Conservation (phyloP, 352 stramenopile species). For the Phytophthora chlamydospora region DNA sequence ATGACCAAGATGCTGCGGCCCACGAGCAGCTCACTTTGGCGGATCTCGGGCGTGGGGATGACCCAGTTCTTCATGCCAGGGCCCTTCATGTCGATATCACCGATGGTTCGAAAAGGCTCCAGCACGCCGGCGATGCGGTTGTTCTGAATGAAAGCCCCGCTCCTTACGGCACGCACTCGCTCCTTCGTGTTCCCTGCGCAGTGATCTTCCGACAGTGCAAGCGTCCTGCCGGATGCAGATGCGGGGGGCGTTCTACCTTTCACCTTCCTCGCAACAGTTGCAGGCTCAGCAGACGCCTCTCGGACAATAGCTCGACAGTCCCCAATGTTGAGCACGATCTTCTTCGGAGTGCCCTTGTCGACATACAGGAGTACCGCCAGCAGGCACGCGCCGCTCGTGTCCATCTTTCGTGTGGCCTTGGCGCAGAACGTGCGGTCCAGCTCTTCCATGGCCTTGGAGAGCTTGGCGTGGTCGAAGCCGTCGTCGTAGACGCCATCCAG, state of each 20-base stretch:
- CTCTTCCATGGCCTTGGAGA: slow-evolving; percentile 43
- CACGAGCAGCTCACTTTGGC: slow-evolving; percentile 47
- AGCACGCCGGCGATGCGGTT: slow-evolving; percentile 77
- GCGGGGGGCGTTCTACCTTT: slow-evolving; percentile 10
- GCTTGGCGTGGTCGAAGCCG: slow-evolving; percentile 44
- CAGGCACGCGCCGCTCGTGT: slow-evolving; percentile 75
- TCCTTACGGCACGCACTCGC: slow-evolving; percentile 58
- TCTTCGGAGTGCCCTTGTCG: slow-evolving; percentile 44
- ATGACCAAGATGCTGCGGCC: slow-evolving; percentile 61
- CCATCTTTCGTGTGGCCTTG: slow-evolving; percentile 40
- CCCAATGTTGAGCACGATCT: slow-evolving; percentile 75
- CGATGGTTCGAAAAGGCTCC: slow-evolving; percentile 84
- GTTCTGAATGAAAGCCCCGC: slow-evolving; percentile 73
- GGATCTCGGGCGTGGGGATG: slow-evolving; percentile 73
- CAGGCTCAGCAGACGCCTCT: slow-evolving; percentile 28
- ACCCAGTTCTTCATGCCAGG: slow-evolving; percentile 77
- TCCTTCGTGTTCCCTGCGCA: slow-evolving; percentile 68
- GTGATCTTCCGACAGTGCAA: slow-evolving; percentile 72
- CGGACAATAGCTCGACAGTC: slow-evolving; percentile 72
- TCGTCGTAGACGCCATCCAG: slow-evolving; percentile 52
- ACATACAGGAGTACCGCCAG: slow-evolving; percentile 60
- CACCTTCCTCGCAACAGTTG: slow-evolving; percentile 2
- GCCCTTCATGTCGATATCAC: slow-evolving; percentile 86
- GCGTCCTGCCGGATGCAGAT: slow-evolving; percentile 12
- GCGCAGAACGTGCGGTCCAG: slow-evolving; percentile 56